Evolutionary conservation across 2,329 filamentous ascomycete genomes (phyloP).

Genomic region (Chaetomium sp.): DNA sequence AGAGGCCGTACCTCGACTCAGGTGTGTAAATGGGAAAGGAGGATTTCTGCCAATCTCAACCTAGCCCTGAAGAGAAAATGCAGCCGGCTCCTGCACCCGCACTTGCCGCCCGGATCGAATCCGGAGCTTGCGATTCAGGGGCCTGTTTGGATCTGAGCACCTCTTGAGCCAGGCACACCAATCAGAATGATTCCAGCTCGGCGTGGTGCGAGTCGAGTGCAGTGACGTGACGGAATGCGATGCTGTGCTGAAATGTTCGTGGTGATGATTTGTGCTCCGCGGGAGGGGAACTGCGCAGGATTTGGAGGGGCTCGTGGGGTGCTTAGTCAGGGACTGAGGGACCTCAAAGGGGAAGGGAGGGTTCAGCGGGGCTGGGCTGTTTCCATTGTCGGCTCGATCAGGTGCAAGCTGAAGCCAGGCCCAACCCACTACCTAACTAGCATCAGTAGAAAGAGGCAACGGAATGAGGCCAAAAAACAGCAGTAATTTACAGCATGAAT

Average conservation of each 20-base stretch:
- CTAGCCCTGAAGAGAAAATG: background rate
- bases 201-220: constrained; percentile 27
- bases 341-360: background rate
- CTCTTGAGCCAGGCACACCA: constrained; percentile 27
- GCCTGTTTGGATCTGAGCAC: constrained; percentile 8
- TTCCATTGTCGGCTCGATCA: no score
- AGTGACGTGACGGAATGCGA: constrained; percentile 29
- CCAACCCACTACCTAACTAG: background rate
- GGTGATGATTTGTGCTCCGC: constrained; percentile 41
- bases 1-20: constrained; percentile 9
- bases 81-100: constrained; percentile 1
- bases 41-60: background rate
- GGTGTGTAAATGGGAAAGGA: constrained; percentile 1
- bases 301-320: constrained; percentile 18
- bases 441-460: background rate
- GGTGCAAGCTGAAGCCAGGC: background rate
- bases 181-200: constrained; percentile 28
- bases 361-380: no score
- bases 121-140: background rate
- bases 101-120: background rate
- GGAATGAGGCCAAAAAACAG: background rate
- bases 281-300: constrained; percentile 35
- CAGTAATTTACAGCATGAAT: constrained; percentile 8
- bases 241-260: constrained; percentile 52
- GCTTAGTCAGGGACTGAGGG: constrained; percentile 23